Evolutionary conservation across 2,329 filamentous ascomycete genomes (phyloP), one percentile per base, ranked within the genome.

Genomic region (Corinectria fuckeliana): DNA sequence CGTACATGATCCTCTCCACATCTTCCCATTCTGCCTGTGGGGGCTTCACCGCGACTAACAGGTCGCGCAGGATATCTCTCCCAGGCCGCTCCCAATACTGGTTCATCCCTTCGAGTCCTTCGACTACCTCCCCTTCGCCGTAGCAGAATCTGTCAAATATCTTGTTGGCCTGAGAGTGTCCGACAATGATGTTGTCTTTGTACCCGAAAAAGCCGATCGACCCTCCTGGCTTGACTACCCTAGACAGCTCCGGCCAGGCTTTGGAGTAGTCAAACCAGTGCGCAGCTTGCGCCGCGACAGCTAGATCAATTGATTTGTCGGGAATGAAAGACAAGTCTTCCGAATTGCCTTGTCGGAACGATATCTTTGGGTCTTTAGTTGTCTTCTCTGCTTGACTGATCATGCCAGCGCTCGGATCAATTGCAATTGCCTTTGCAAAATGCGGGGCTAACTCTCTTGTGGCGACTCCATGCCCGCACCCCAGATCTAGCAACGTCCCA

Each of bases 191-290:
- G 68, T 84, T 86, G 72, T 90, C 87, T 67, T 85, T 86, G 72
- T 90, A 90, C 2, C 86, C 86, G 84, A 83, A 89, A 69, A 88
- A 86, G 0, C 86, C 86, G n/a, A 90, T 66, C 0, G 84, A 85
- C 14, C 86, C 87, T 13, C 83, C 83, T 2, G 73, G 71, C 48
- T 82, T 78, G 38, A 88, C 74, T 7, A 86, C 80, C 11, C 85
- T 78, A 9, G 75, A 75, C 57, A 89, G 70, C 67, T 85, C 82
- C 0, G 79, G 79, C 83, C 85, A 90, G 3, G 82, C 78, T 36
- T 75, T 77, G 7, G 62, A 38, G 67, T 84, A 85, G 70, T 89
- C 80, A 71, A 90, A 90, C 87, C 87, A 90, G 70, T 90, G 88
- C 38, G 86, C 85, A 7, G 87, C 81, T 67, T 90, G 86, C 7